Percentiles rank a stretch among this genome's conserved stretches.
These are phyloP conservation scores for Ascochyta viciae-villosae DNA, from an alignment of 2,329 filamentous ascomycete species.

Conservation along the genomic window DNA sequence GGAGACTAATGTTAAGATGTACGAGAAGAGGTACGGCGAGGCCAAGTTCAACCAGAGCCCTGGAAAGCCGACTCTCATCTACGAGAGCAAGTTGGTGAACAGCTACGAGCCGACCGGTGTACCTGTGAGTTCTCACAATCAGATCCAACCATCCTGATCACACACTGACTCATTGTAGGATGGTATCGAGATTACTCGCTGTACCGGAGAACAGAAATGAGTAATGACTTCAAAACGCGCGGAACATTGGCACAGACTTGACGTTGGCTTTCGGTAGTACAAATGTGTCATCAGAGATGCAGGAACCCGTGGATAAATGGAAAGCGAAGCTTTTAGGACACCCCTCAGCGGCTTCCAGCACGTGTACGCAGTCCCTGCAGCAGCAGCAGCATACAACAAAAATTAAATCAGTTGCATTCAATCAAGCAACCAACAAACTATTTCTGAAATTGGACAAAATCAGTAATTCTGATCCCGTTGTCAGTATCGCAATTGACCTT, in stretches of 20 bases:
- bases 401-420: background rate
- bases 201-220: slow-evolving; percentile 41
- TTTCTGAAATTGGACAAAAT: background rate
- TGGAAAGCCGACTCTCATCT: slow-evolving; percentile 71
- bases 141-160: slow-evolving; percentile 1
- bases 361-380: background rate
- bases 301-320: slow-evolving; percentile 9
- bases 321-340: slow-evolving; percentile 10
- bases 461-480: background rate
- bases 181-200: slow-evolving; percentile 70
- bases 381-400: background rate
- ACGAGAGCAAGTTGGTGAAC: slow-evolving; percentile 68
- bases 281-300: slow-evolving; percentile 11
- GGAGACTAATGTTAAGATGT: slow-evolving; percentile 58
- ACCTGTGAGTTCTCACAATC: slow-evolving; percentile 58
- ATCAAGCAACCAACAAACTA: background rate
- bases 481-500: background rate
- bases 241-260: background rate
- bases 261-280: slow-evolving; percentile 4
- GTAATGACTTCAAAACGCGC: background rate
- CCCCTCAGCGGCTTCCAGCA: slow-evolving; percentile 7
- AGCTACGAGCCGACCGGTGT: slow-evolving; percentile 74
- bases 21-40: slow-evolving; percentile 55
- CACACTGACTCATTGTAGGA: slow-evolving; percentile 56
- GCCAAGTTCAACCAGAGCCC: slow-evolving; percentile 52